phyloP scores from a whole-genome alignment of 805 yeast species.

The Lipomyces yamanashiensis region DNA sequence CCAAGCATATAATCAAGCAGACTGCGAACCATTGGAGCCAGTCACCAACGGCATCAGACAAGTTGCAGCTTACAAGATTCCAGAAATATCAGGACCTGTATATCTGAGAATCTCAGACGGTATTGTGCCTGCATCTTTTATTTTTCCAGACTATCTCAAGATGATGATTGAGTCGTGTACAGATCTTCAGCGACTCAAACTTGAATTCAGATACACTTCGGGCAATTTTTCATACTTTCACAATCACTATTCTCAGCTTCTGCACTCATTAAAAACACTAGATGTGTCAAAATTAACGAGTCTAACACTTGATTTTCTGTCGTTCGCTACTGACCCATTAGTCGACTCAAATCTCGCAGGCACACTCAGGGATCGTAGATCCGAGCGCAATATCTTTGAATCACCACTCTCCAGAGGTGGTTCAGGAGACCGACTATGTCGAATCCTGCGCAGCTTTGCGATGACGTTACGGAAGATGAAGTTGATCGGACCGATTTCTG shows the following conservation, averaged over 20 bases:
- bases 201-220: background rate
- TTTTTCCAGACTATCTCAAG: background rate
- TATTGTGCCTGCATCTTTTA: background rate
- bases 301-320: background rate
- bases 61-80: background rate
- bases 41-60: background rate
- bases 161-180: background rate
- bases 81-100: slow-evolving; percentile 3
- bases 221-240: background rate
- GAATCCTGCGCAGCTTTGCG: background rate
- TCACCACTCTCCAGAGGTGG: slow-evolving; percentile 10
- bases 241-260: background rate
- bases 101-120: background rate
- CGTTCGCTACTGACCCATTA: background rate
- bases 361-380: slow-evolving; percentile 1
- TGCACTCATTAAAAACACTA: background rate
- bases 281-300: background rate
- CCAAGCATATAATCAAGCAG: background rate
- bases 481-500: slow-evolving; percentile 15
- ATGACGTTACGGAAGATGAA: slow-evolving; percentile 1
- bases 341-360: background rate
- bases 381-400: background rate
- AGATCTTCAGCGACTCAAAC: background rate
- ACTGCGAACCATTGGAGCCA: background rate
- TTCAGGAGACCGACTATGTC: slow-evolving; percentile 13